phyloP scores from a whole-genome alignment of 2,329 filamentous ascomycete species.

The Colletotrichum neosansevieriae region DNA sequence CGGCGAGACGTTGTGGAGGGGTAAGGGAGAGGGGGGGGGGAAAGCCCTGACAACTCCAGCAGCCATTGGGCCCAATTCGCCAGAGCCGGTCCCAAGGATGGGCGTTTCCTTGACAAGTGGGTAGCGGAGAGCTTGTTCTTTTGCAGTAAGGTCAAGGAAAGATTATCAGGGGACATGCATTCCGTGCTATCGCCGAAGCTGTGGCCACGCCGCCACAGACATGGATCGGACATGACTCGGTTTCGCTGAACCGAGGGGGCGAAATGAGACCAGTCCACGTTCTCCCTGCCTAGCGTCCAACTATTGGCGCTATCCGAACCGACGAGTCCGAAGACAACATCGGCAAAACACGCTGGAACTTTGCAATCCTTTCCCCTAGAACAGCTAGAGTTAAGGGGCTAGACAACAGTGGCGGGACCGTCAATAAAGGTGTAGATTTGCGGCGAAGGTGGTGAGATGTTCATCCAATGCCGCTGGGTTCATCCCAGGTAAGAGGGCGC shows the following conservation, averaged over 20 bases:
- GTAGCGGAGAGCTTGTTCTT: background rate
- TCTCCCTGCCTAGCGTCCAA: constrained; percentile 9
- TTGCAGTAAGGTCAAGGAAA: background rate
- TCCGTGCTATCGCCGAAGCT: constrained; percentile 27
- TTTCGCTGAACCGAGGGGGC: background rate
- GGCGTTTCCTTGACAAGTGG: constrained; percentile 16
- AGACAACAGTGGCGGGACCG: background rate
- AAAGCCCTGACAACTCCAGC: background rate
- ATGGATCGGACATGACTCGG: constrained; percentile 28
- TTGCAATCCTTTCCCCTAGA: background rate
- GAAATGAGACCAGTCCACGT: constrained; percentile 11
- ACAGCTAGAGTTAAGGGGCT: background rate
- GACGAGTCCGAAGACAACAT: constrained; percentile 1
- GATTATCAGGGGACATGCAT: background rate
- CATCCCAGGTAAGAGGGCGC: constrained; percentile 1
- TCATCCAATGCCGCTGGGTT: constrained; percentile 14
- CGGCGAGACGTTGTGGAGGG: constrained; percentile 6
- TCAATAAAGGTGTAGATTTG: background rate
- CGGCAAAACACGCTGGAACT: background rate
- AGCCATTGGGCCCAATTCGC: background rate
- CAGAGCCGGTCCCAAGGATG: constrained; percentile 1
- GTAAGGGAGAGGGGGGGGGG: no score
- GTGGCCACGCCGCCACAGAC: background rate
- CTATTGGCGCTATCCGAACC: constrained; percentile 9
- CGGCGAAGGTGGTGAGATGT: background rate